Evolutionary conservation across 768 basidiomycete genomes (phyloP).

Genomic region (Boletellus sp.): DNA sequence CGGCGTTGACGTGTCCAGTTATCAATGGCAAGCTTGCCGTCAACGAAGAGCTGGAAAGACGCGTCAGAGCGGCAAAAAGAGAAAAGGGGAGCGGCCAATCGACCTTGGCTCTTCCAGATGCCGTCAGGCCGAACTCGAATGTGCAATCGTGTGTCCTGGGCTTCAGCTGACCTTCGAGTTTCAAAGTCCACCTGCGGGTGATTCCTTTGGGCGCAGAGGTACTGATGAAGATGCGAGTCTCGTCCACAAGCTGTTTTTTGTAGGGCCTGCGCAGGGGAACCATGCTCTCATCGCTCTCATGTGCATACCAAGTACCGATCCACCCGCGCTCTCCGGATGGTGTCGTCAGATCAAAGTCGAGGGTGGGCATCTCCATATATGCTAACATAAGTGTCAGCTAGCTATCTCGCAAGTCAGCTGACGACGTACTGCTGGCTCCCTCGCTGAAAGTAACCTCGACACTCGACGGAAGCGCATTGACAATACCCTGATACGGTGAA

Average conservation of each 20-base stretch:
- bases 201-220: conserved; percentile 52
- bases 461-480: conserved; percentile 45
- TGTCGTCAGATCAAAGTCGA: conserved; percentile 65
- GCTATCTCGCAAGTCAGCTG: background rate
- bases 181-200: conserved; percentile 61
- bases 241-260: conserved; percentile 47
- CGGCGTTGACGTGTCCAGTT: conserved; percentile 78
- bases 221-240: conserved; percentile 64
- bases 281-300: conserved; percentile 58
- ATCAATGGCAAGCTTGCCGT: conserved; percentile 71
- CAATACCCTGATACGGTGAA: conserved; percentile 74
- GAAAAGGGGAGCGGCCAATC: background rate
- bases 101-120: conserved; percentile 68
- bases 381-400: conserved; percentile 36
- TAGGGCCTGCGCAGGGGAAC: conserved; percentile 40
- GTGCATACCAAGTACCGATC: conserved; percentile 58
- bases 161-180: conserved; percentile 55
- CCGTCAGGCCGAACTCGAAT: conserved; percentile 70
- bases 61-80: background rate
- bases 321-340: conserved; percentile 62
- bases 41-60: conserved; percentile 53
- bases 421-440: conserved; percentile 57
- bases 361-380: conserved; percentile 59
- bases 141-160: conserved; percentile 49
- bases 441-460: conserved; percentile 63